phyloP scores from a whole-genome alignment of 257 asterid genomes.

The Hygrophila difformis region DNA sequence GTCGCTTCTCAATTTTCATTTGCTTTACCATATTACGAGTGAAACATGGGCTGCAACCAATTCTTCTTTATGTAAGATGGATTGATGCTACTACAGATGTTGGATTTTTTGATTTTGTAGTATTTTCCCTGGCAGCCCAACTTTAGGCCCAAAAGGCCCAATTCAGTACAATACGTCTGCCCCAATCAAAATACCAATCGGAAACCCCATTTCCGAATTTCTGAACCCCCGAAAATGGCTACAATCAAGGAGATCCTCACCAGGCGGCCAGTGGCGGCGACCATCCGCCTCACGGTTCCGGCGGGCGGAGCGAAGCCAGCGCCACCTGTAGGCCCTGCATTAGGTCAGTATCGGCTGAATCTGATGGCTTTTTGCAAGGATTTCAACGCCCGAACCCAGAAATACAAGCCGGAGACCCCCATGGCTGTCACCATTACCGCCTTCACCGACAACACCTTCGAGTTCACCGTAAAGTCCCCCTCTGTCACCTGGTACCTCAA shows the following conservation, averaged over 20 bases:
- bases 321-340: constrained; percentile 84
- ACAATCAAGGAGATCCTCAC: constrained; percentile 71
- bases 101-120: no score
- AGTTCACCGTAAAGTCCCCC: constrained; percentile 75
- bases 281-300: constrained; percentile 78
- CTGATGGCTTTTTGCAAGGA: constrained; percentile 94
- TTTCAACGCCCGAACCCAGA: constrained; percentile 78
- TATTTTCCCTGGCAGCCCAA: no score
- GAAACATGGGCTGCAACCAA: no score
- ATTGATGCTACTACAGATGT: no score
- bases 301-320: constrained; percentile 90
- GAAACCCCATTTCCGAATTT: no score
- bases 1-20: no score
- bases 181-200: no score
- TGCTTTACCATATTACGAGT: no score
- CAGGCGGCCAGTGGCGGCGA: constrained; percentile 83
- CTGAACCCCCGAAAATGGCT: constrained; percentile 32
- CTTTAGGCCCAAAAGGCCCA: no score
- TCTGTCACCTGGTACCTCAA: constrained; percentile 78
- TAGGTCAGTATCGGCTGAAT: constrained; percentile 78
- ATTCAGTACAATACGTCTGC: no score
- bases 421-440: constrained; percentile 80
- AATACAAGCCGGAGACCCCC: constrained; percentile 77
- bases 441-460: constrained; percentile 69
- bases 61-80: no score